These are phyloP conservation scores for Pleurotus salmoneostramineus DNA, from an alignment of 768 basidiomycete species.

Conservation along the genomic window DNA sequence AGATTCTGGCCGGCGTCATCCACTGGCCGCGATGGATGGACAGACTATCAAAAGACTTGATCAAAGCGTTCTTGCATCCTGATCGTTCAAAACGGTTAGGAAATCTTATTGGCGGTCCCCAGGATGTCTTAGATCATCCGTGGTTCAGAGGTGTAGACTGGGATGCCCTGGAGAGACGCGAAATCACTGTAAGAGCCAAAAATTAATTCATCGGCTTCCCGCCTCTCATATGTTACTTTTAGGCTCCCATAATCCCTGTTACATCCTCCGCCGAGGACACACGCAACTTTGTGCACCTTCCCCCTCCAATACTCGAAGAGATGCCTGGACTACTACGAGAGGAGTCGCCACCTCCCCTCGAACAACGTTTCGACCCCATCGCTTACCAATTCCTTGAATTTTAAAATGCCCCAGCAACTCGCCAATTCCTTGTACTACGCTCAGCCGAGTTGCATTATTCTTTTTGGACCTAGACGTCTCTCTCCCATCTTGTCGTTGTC, in stretches of 20 bases:
- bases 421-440: too few relatives aligned
- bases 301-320: conserved; percentile 71
- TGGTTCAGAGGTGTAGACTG: conserved; percentile 98
- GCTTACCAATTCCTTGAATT: conserved; percentile 77
- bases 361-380: conserved; percentile 63
- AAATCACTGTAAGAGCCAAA: conserved; percentile 63
- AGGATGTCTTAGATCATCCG: conserved; percentile 86
- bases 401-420: conserved; percentile 25
- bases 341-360: conserved; percentile 53
- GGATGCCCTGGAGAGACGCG: conserved; percentile 80
- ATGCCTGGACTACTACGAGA: conserved; percentile 74
- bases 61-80: conserved; percentile 84
- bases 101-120: conserved; percentile 88
- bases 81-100: conserved; percentile 91
- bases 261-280: conserved; percentile 80
- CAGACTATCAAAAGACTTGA: conserved; percentile 82
- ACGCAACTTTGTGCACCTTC: conserved; percentile 79
- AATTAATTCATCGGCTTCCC: too few relatives aligned
- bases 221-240: conserved; percentile 9
- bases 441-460: neutral
- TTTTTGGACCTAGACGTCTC: conserved; percentile 8
- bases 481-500: conserved; percentile 1
- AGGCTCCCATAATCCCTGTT: conserved; percentile 88
- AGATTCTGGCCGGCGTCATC: conserved; percentile 85
- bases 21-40: conserved; percentile 93